Evolutionary conservation across 441 rosid species (phyloP), one percentile per base, ranked within the genome.

Genomic region (Hura crepitans): DNA sequence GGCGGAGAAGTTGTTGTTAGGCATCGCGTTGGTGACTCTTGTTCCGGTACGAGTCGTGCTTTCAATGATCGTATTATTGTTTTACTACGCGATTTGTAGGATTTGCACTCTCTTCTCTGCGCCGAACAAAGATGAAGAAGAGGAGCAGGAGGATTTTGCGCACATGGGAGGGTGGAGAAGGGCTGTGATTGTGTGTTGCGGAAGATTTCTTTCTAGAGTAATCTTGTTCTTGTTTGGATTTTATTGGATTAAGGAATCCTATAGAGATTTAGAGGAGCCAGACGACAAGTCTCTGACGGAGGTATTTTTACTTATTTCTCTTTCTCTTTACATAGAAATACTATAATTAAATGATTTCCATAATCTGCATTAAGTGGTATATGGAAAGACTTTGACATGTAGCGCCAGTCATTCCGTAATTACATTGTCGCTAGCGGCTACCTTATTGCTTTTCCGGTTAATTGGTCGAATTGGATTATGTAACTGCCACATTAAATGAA

Each of bases 111-210:
- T 87, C 8, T 89, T 89, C 64, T 88, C 83, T 42, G 78, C 83
- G 47, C 97, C 97, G 47, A 85, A 87, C 72, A 85, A 89, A 68
- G 90, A 78, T 31, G 84, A 72, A 61, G 90, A 64, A 62, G 97
- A 85, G 75, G 90, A 80, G 75, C 96, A 89, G 86, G 98, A 92
- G 84, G 93, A 88, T 79, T 95, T 88, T 70, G 99, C 97, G 27
- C 97, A 95, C 70, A 69, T 95, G 95, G 85, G 83, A 35, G 98
- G 99, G 62, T 95, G 99, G 99, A 82, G 93, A 80, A 68, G 99
- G 72, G 76, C 76, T 53, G 92, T 89, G 61, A 84, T 90, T 58
- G 84, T 95, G 6, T 53, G 53, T 37, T 82, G 72, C 51, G 99
- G 98, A 63, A 83, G 87, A 83, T 83, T 92, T 62, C 74, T 90